Conservation (phyloP, 768 basidiomycete species). For the Plicaturopsis crispa region DNA sequence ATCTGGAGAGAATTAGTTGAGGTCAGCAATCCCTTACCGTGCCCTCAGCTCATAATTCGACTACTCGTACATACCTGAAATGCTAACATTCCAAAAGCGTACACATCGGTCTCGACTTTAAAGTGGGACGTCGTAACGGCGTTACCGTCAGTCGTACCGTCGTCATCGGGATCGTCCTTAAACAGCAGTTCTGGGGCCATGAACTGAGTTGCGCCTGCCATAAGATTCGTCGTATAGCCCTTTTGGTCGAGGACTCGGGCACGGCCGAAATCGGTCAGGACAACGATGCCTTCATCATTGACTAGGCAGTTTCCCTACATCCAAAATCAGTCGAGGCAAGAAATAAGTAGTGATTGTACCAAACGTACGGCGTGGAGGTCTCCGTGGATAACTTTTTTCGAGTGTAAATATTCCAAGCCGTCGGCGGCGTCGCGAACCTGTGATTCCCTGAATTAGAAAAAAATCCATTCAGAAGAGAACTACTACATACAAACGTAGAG, state of each 20-base stretch:
- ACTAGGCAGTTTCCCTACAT: constrained; percentile 12
- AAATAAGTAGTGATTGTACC: not conserved
- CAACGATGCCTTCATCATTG: constrained; percentile 5
- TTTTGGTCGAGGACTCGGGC: constrained; percentile 6
- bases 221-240: constrained; percentile 10
- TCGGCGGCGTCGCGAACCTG: constrained; percentile 11
- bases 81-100: constrained; percentile 10
- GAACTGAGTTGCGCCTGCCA: constrained; percentile 6
- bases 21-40: not conserved
- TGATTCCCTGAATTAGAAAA: not conserved
- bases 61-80: constrained; percentile 8
- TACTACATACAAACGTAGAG: not conserved
- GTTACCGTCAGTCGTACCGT: constrained; percentile 1
- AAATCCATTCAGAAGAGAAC: not conserved
- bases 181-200: constrained; percentile 12
- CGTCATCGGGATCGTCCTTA: constrained; percentile 2
- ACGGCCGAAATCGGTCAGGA: constrained; percentile 15
- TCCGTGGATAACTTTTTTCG: constrained; percentile 11
- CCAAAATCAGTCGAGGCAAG: not conserved
- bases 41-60: too few species aligned
- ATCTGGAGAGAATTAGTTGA: not conserved
- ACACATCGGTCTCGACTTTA: constrained; percentile 12
- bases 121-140: constrained; percentile 5
- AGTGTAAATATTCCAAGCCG: constrained; percentile 14
- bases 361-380: constrained; percentile 14